Percentiles rank a stretch among this genome's conserved stretches.
Conservation (phyloP, 208 protist genomes). For the Herpetomonas tarakana region DNA sequence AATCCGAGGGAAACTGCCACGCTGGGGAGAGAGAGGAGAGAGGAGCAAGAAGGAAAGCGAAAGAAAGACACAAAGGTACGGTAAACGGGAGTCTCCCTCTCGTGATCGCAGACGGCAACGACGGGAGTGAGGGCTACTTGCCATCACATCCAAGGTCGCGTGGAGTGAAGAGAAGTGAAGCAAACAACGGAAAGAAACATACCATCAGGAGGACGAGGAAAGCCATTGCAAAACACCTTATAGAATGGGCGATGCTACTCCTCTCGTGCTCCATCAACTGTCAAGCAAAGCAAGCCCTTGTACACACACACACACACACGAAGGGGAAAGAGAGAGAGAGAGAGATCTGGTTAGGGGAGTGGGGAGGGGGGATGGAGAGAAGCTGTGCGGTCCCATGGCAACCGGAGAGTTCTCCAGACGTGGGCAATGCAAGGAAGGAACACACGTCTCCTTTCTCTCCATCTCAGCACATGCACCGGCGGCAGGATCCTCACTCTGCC, state of each 20-base stretch:
- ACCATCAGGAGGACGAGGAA: not conserved
- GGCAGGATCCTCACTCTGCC: not conserved
- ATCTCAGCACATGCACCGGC: not conserved
- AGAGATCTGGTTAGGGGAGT: too few relatives aligned
- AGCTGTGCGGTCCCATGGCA: too few relatives aligned
- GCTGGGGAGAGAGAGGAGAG: not conserved
- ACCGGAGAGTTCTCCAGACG: too few relatives aligned
- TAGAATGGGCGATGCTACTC: too few relatives aligned
- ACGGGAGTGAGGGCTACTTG: too few relatives aligned
- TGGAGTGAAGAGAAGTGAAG: not conserved
- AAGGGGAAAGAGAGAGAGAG: not conserved
- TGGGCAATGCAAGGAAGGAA: too few relatives aligned
- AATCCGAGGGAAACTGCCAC: too few relatives aligned
- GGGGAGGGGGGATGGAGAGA: too few relatives aligned
- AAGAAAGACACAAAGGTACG: not conserved
- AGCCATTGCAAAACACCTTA: not conserved
- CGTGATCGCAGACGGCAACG: too few relatives aligned
- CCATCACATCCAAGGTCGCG: not conserved
- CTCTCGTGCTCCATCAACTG: too few relatives aligned
- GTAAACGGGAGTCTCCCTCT: not conserved
- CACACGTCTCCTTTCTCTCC: not conserved
- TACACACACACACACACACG: not conserved
- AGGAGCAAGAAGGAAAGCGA: not conserved
- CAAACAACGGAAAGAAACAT: slow-evolving; percentile 7
- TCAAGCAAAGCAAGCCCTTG: not conserved